Base-by-base conservation (phyloP, 75 land plant genomes). In the Picea glauca region DNA sequence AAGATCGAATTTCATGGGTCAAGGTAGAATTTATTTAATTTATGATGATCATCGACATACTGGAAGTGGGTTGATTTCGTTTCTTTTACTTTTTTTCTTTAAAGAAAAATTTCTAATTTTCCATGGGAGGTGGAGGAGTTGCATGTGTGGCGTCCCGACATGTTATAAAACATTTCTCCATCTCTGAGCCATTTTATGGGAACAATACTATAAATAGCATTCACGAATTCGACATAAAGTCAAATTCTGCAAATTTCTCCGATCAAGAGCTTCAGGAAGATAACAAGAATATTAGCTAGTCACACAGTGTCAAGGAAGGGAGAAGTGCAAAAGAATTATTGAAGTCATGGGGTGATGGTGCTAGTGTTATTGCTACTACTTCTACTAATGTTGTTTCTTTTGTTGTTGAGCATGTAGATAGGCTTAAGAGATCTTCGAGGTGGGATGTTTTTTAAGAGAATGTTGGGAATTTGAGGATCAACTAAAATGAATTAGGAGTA, bases 61-160 rank as follows among this genome's bases (percentile, higher is more conserved):
- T 26, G 26, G 26, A 26, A 26, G 26, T 26, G 26, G 26, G 26
- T 26, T 26, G 26, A 26, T 26, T 26, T 26, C 26, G 26, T 0
- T 26, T 26, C 26, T 26, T 26, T 26, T 26, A 26, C 26, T 26
- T 26, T 26, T 0, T 26, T 26, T 26, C 26, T 26, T 26, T 26
- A 26, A 26, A 26, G 26, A 26, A 26, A 0, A 26, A 26, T 26
- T 26, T 26, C 26, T 26, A 26, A 26, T 26, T 26, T 26, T 26
- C 26, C 26, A 26, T 26, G 26, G 26, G 26, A 26, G 93, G 87
- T 85, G 93, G 88, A 73, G 89, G 93, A 33, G 91, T 91, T 64
- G 86, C 90, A 11, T 89, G 87, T 78, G 83, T 81, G 76, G 85
- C 86, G 70, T 84, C 79, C 83, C 89, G 82, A 79, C 87, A 81